Conservation (phyloP, 2,329 filamentous ascomycete genomes). For the Alternaria consortialis region DNA sequence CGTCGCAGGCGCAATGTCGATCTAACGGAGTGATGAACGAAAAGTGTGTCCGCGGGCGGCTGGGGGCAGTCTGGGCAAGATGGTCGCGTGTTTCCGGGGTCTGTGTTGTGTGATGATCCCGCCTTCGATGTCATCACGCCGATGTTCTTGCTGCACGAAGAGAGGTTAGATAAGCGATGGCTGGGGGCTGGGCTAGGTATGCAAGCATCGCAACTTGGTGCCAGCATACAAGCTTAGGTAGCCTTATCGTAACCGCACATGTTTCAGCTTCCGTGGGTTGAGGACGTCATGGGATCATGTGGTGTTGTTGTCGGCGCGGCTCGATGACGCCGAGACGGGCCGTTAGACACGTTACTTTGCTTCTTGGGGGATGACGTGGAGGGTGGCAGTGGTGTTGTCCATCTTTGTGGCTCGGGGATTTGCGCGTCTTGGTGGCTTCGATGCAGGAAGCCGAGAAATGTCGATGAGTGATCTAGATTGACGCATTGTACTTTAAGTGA, state of each 20-base stretch:
- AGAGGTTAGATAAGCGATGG: conserved; percentile 9
- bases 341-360: conserved; percentile 6
- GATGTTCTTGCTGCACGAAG: not conserved
- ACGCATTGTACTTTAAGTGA: not conserved
- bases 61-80: conserved; percentile 4
- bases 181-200: not conserved
- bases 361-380: conserved; percentile 7
- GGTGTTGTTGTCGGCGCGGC: conserved; percentile 7
- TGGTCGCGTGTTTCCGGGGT: conserved; percentile 1
- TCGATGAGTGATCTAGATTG: not conserved
- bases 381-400: conserved; percentile 4
- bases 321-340: conserved; percentile 14
- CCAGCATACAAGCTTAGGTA: conserved; percentile 1
- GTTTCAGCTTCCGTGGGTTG: conserved; percentile 8
- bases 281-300: conserved; percentile 8
- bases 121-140: conserved; percentile 9
- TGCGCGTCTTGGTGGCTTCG: not conserved
- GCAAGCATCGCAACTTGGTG: conserved; percentile 2
- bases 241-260: conserved; percentile 10
- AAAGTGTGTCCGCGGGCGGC: not conserved
- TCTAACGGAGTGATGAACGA: conserved; percentile 1
- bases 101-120: conserved; percentile 8
- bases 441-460: not conserved
- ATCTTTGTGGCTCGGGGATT: not conserved
- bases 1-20: conserved; percentile 8